Conservation (phyloP, 768 basidiomycete genomes). For the Trametes cubensis region DNA sequence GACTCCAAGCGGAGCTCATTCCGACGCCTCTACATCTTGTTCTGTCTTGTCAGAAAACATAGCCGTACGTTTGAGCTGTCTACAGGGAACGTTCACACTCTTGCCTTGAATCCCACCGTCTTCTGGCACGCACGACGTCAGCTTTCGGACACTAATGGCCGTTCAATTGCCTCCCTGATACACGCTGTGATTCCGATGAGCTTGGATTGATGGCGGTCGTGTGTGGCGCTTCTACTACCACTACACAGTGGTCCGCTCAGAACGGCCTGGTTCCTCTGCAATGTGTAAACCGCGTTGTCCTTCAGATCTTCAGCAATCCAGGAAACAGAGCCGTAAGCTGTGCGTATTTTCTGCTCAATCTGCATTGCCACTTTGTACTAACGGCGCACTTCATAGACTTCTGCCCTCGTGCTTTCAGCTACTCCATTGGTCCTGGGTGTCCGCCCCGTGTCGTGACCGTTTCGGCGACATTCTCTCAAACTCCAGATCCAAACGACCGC, state of each 20-base stretch:
- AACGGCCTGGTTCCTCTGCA: too few relatives aligned
- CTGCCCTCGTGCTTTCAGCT: too few relatives aligned
- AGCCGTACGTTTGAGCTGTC: not conserved
- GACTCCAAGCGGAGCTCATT: not conserved
- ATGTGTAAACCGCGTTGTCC: too few relatives aligned
- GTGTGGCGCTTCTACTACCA: not conserved
- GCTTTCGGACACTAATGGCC: not conserved
- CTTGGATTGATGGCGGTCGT: slow-evolving; percentile 2
- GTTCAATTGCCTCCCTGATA: slow-evolving; percentile 10
- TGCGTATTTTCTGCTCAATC: too few relatives aligned
- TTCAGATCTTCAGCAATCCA: too few relatives aligned
- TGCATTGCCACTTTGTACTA: too few relatives aligned
- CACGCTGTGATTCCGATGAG: slow-evolving; percentile 7
- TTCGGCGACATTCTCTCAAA: too few relatives aligned
- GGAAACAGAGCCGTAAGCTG: too few relatives aligned
- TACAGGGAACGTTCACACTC: not conserved
- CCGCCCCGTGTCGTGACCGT: too few relatives aligned
- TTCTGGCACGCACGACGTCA: not conserved
- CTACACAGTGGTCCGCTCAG: not conserved
- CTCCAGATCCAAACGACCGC: too few relatives aligned
- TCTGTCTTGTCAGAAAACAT: not conserved
- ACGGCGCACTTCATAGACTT: too few relatives aligned
- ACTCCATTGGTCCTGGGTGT: too few relatives aligned
- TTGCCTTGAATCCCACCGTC: not conserved
- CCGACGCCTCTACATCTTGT: not conserved